These are phyloP conservation scores for Geosmithia morbida DNA, from an alignment of 2,329 filamentous ascomycete species.

Conservation along the genomic window DNA sequence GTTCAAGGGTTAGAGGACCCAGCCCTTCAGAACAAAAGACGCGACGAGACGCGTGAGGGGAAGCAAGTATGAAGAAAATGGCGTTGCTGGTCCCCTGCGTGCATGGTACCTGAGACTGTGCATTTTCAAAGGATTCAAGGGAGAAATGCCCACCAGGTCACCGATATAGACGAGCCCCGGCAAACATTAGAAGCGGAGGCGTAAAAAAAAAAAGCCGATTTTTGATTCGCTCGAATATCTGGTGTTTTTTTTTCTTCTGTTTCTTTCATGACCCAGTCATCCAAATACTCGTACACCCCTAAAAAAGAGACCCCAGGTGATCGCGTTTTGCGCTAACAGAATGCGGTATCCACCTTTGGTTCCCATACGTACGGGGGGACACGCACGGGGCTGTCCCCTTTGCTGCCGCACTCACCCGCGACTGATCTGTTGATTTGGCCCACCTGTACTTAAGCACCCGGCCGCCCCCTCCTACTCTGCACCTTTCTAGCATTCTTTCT, in stretches of 20 bases:
- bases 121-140: background rate
- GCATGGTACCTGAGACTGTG: background rate
- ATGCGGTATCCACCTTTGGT: background rate
- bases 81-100: background rate
- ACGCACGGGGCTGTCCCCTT: background rate
- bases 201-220: background rate
- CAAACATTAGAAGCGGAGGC: background rate
- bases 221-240: background rate
- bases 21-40: background rate
- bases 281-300: too few species aligned
- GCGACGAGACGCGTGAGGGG: too few species aligned
- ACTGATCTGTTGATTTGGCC: slow-evolving; percentile 19
- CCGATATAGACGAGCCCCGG: too few species aligned
- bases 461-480: slow-evolving; percentile 11
- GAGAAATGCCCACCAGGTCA: background rate
- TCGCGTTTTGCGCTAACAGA: background rate
- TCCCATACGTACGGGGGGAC: background rate
- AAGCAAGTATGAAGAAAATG: background rate
- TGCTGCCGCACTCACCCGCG: background rate
- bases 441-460: slow-evolving; percentile 22
- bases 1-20: background rate
- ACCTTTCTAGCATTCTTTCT: slow-evolving; percentile 6
- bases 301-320: too few species aligned
- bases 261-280: background rate
- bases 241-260: slow-evolving; percentile 2